phyloP scores from a whole-genome alignment of 2,329 filamentous ascomycete genomes.

The Alternaria postmessia region DNA sequence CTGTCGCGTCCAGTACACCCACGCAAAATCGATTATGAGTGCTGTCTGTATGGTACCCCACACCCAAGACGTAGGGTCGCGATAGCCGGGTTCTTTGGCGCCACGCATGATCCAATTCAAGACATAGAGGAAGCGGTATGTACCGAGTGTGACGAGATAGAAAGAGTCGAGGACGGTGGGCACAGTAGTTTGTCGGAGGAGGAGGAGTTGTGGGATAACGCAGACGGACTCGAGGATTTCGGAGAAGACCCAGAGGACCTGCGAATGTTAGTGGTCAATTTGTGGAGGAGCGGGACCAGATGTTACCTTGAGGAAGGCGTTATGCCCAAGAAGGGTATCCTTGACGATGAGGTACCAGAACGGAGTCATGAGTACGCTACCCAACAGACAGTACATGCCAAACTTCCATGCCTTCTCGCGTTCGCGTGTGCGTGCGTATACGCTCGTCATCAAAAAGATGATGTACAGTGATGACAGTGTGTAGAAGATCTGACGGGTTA shows the following conservation, averaged over 20 bases:
- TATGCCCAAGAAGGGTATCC: slow-evolving; percentile 52
- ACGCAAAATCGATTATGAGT: slow-evolving; percentile 92
- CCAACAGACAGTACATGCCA: slow-evolving; percentile 72
- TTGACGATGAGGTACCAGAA: slow-evolving; percentile 76
- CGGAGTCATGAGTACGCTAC: slow-evolving; percentile 73
- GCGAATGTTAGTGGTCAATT: slow-evolving; percentile 7
- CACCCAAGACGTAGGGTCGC: slow-evolving; percentile 77
- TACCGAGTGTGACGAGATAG: slow-evolving; percentile 86
- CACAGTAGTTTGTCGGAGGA: slow-evolving; percentile 92
- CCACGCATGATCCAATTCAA: slow-evolving; percentile 86
- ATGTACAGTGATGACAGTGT: slow-evolving; percentile 85
- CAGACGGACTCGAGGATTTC: slow-evolving; percentile 91
- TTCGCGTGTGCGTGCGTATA: slow-evolving; percentile 88
- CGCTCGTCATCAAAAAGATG: slow-evolving; percentile 83
- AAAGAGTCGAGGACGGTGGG: slow-evolving; percentile 97
- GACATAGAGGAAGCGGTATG: slow-evolving; percentile 88
- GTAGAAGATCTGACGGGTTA: slow-evolving; percentile 71
- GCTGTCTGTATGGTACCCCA: slow-evolving; percentile 91
- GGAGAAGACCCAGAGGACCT: slow-evolving; percentile 88
- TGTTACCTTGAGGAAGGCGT: slow-evolving; percentile 51
- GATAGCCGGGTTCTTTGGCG: slow-evolving; percentile 63
- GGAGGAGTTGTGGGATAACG: slow-evolving; percentile 87
- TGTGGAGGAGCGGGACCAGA: too few relatives aligned
- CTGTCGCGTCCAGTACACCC: slow-evolving; percentile 95
- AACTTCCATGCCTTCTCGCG: slow-evolving; percentile 94